phyloP scores from a whole-genome alignment of 1,284 basidiomycete genomes.

The Rhodotorula sp. region DNA sequence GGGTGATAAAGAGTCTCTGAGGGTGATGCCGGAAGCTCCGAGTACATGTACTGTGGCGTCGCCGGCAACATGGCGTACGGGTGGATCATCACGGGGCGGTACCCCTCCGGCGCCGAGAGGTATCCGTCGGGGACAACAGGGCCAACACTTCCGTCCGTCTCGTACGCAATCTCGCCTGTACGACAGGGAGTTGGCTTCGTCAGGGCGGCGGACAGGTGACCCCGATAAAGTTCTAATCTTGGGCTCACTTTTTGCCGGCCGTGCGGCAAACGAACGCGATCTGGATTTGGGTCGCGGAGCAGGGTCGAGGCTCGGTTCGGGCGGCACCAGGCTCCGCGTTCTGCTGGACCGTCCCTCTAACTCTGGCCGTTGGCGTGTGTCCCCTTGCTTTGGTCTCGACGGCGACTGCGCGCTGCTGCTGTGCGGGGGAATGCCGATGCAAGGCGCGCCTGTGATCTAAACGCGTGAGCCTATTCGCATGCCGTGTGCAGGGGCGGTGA shows the following conservation, averaged over 20 bases:
- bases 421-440: conserved; percentile 23
- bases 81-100: neutral
- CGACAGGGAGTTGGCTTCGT: too few relatives aligned
- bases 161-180: too few relatives aligned
- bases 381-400: neutral
- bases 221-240: too few relatives aligned
- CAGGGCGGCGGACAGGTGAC: too few relatives aligned
- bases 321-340: too few relatives aligned
- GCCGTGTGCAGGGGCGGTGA: neutral
- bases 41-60: too few relatives aligned
- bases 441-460: conserved; percentile 18
- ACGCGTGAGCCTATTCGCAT: neutral
- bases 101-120: neutral
- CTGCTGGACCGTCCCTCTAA: too few relatives aligned
- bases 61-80: neutral
- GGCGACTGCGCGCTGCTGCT: neutral
- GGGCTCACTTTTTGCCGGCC: too few relatives aligned
- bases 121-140: too few relatives aligned
- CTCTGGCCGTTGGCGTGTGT: neutral
- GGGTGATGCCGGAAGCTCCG: too few relatives aligned
- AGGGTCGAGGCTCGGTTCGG: neutral
- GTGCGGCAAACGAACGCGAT: neutral
- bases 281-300: neutral
- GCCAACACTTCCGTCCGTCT: too few relatives aligned
- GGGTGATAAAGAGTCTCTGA: too few relatives aligned